Evolutionary conservation across 176 grass and related monocot genomes (phyloP).

Genomic region (Lolium rigidum): DNA sequence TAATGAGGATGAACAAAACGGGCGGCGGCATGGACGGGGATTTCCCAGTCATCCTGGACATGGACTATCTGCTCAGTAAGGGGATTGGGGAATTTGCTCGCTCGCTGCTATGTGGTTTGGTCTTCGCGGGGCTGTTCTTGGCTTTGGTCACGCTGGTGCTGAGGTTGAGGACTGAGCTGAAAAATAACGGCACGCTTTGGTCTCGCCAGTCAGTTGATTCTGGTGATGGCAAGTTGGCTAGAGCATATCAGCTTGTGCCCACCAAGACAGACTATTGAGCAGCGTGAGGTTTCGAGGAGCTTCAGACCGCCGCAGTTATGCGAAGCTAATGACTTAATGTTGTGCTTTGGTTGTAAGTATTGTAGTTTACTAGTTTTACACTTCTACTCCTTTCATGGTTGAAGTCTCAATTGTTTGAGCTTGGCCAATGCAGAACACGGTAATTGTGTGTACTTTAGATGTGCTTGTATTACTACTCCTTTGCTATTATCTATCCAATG

Average conservation of each 20-base stretch:
- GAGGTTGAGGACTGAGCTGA: constrained; percentile 64
- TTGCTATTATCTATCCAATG: constrained; percentile 8
- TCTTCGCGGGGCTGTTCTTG: constrained; percentile 62
- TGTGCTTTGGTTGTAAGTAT: constrained; percentile 53
- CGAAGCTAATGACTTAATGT: constrained; percentile 31
- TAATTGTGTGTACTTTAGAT: constrained; percentile 27
- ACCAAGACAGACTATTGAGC: constrained; percentile 62
- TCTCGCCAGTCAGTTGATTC: constrained; percentile 48
- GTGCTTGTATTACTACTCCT: constrained; percentile 15
- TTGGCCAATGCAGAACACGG: constrained; percentile 34
- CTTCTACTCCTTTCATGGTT: constrained; percentile 25
- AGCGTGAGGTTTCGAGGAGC: constrained; percentile 21
- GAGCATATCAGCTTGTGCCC: constrained; percentile 57
- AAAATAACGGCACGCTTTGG: constrained; percentile 51
- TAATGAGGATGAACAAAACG: constrained; percentile 94
- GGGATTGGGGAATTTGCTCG: constrained; percentile 74
- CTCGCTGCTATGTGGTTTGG: constrained; percentile 72
- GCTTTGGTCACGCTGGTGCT: constrained; percentile 62
- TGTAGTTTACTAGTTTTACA: constrained; percentile 34
- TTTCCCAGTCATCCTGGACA: constrained; percentile 53
- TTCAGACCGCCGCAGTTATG: constrained; percentile 4
- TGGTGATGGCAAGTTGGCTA: constrained; percentile 53
- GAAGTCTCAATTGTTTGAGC: constrained; percentile 34
- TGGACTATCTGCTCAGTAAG: constrained; percentile 52
- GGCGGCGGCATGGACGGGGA: constrained; percentile 61